Evolutionary conservation across 495 filamentous ascomycete species (phyloP).

Genomic region (Neurospora tetrasperma): DNA sequence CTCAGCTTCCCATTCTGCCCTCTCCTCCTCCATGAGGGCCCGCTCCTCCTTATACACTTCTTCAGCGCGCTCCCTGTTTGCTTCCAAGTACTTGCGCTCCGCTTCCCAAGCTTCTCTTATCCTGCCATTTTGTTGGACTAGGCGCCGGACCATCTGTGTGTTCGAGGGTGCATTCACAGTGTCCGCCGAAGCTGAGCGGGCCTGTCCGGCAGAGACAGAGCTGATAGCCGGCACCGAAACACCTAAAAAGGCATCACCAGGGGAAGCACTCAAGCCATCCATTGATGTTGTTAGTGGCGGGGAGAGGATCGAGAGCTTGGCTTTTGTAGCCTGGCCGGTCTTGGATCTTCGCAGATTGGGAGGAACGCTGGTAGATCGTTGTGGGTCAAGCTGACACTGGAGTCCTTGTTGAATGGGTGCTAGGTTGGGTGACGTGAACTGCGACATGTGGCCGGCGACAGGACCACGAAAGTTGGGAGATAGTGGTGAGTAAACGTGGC

Average conservation of each 20-base stretch:
- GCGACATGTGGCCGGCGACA: conserved; percentile 6
- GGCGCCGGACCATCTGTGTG: conserved; percentile 25
- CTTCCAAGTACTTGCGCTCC: conserved; percentile 36
- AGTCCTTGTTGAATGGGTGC: conserved; percentile 5
- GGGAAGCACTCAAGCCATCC: neutral
- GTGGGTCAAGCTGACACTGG: conserved; percentile 10
- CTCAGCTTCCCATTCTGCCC: conserved; percentile 30
- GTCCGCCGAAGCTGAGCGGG: conserved; percentile 16
- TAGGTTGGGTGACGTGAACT: conserved; percentile 1
- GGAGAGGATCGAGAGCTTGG: neutral
- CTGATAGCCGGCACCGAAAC: conserved; percentile 8
- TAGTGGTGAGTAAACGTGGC: conserved; percentile 10
- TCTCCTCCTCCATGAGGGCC: conserved; percentile 34
- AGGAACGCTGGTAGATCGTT: conserved; percentile 12
- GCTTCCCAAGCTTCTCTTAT: conserved; percentile 35
- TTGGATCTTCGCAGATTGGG: conserved; percentile 8
- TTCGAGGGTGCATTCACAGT: conserved; percentile 14
- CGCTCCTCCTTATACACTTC: conserved; percentile 38
- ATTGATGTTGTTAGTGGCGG: neutral
- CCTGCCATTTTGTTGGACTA: conserved; percentile 29
- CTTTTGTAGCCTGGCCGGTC: neutral
- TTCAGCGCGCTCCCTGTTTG: conserved; percentile 33
- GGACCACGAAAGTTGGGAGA: conserved; percentile 2
- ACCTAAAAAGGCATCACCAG: neutral
- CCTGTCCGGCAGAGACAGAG: conserved; percentile 13